Evolutionary conservation across 176 grass and related monocot species (phyloP).

Genomic region (Echinochloa phyllopogon): DNA sequence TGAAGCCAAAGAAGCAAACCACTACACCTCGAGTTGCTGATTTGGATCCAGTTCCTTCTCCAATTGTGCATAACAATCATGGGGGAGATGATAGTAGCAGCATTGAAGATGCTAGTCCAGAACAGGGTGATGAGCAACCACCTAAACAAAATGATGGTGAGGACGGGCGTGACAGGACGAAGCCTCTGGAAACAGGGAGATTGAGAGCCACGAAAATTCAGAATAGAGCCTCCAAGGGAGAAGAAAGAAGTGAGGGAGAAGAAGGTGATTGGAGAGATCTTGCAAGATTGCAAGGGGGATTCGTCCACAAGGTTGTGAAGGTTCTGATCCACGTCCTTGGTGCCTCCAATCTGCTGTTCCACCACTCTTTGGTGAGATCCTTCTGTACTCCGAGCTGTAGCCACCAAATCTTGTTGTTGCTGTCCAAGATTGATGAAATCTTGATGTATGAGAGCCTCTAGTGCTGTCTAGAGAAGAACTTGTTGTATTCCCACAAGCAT

Average conservation of each 20-base stretch:
- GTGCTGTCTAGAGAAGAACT: neutral
- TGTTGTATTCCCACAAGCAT: too few relatives aligned
- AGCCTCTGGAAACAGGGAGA: neutral
- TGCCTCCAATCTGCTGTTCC: neutral
- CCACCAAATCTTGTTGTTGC: neutral
- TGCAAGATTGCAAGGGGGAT: neutral
- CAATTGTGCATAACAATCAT: neutral
- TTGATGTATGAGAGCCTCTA: neutral
- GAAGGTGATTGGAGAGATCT: neutral
- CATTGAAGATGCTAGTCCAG: neutral
- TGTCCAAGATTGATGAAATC: too few relatives aligned
- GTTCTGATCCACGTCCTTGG: neutral
- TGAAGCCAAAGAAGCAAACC: neutral
- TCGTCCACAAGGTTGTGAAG: neutral
- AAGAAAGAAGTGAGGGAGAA: neutral
- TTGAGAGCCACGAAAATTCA: neutral
- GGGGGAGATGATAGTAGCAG: too few relatives aligned
- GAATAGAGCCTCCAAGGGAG: neutral
- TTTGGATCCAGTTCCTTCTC: neutral
- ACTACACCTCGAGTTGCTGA: neutral
- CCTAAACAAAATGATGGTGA: neutral
- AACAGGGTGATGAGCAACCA: neutral
- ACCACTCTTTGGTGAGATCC: neutral
- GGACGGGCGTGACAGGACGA: too few relatives aligned
- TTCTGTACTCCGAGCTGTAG: too few relatives aligned